Evolutionary conservation across 2,329 filamentous ascomycete genomes (phyloP).

Genomic region (Ophiostoma populinum): DNA sequence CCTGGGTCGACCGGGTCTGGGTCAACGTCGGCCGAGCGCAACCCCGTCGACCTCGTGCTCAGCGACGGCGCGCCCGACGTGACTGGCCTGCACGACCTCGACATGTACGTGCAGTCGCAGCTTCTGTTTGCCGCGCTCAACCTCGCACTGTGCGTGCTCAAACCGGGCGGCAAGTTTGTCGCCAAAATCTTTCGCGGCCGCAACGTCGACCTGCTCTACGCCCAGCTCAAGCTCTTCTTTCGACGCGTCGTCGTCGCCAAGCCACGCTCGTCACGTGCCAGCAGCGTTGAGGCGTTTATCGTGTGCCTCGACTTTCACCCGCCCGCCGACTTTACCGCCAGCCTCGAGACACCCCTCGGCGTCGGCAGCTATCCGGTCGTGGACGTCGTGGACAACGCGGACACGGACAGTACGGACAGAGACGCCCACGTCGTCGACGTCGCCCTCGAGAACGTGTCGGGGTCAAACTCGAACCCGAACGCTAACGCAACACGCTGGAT

Average conservation of each 20-base stretch:
- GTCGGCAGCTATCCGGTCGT: conserved; percentile 14
- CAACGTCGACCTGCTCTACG: conserved; percentile 90
- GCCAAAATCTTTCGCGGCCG: conserved; percentile 93
- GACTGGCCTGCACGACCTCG: conserved; percentile 87
- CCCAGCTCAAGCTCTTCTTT: conserved; percentile 86
- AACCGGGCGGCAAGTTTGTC: conserved; percentile 83
- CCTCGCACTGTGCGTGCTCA: conserved; percentile 74
- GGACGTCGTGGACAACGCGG: not conserved
- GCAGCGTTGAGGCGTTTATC: conserved; percentile 91
- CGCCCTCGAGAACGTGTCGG: conserved; percentile 23
- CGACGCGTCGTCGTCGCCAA: conserved; percentile 79
- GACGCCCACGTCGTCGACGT: conserved; percentile 27
- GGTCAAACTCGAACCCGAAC: conserved; percentile 17
- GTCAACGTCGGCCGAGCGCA: conserved; percentile 30
- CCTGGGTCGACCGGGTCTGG: too few species aligned
- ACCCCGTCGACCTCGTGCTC: conserved; percentile 81
- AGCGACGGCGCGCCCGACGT: conserved; percentile 94
- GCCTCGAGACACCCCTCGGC: conserved; percentile 57
- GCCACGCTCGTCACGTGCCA: conserved; percentile 83
- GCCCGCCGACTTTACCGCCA: conserved; percentile 57
- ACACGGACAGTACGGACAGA: conserved; percentile 3
- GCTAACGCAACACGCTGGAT: conserved; percentile 51
- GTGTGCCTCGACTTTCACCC: conserved; percentile 83
- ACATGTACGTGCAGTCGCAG: conserved; percentile 96
- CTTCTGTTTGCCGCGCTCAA: conserved; percentile 88